phyloP scores from a whole-genome alignment of 1,284 basidiomycete genomes.

The Stereum hirsutum region DNA sequence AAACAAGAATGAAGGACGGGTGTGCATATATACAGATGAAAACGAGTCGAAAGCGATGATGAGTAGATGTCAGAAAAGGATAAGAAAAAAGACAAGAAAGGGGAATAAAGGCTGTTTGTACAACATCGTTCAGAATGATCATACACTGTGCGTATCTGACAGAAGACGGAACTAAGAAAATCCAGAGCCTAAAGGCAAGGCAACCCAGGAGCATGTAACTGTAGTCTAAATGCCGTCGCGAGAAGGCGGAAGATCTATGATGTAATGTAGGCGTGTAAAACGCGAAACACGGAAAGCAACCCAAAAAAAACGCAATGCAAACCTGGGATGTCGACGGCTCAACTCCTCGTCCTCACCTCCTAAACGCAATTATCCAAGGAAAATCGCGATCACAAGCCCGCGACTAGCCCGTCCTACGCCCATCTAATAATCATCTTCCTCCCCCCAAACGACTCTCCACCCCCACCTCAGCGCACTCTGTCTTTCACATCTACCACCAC shows the following conservation, averaged over 20 bases:
- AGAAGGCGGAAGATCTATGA: no score
- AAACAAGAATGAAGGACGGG: neutral
- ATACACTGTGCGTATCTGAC: no score
- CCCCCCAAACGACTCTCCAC: constrained; percentile 12
- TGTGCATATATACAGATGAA: neutral
- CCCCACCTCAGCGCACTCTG: constrained; percentile 12
- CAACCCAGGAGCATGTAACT: no score
- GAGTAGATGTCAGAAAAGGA: neutral
- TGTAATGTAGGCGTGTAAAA: no score
- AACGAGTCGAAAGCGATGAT: neutral
- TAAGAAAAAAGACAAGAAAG: neutral
- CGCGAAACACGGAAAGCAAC: neutral
- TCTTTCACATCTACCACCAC: neutral
- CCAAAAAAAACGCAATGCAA: neutral
- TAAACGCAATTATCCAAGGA: neutral
- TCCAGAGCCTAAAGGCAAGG: no score
- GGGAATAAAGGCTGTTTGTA: no score
- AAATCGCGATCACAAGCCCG: neutral
- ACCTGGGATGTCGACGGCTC: neutral
- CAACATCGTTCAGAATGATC: no score
- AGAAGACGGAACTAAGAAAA: no score
- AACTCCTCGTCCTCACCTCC: neutral
- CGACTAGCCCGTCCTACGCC: no score
- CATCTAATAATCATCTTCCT: constrained; percentile 4
- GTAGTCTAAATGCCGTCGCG: no score